A percentile compares a stretch with the other conserved stretches of the same genome.
phyloP scores from a whole-genome alignment of 169 alveolate genomes.

The Plasmodium sp. region DNA sequence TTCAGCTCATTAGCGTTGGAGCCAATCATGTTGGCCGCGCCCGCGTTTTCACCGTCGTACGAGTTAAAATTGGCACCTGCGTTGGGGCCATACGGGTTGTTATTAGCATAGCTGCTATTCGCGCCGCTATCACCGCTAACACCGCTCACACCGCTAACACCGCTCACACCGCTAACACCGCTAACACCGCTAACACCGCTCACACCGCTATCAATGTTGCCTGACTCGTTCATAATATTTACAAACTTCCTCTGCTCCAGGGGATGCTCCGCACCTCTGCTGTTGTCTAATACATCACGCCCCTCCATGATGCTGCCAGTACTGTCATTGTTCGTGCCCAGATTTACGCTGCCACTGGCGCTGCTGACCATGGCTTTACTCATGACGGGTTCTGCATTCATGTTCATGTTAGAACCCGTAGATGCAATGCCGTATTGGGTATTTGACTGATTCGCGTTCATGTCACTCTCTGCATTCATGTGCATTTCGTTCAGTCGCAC shows the following conservation, averaged over 20 bases:
- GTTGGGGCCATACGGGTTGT: conserved; percentile 11
- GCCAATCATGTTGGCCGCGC: conserved; percentile 5
- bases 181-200: not conserved
- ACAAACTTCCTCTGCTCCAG: conserved; percentile 12
- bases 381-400: not conserved
- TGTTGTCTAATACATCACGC: not conserved
- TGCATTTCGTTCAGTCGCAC: not conserved
- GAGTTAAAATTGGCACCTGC: conserved; percentile 6
- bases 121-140: not conserved
- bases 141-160: not conserved
- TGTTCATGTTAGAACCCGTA: not conserved
- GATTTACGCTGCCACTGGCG: not conserved
- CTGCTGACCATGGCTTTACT: not conserved
- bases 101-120: conserved; percentile 14
- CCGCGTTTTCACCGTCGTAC: conserved; percentile 15
- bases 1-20: not conserved
- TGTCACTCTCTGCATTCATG: not conserved
- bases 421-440: not conserved
- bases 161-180: not conserved
- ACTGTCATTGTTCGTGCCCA: not conserved
- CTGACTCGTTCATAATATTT: not conserved
- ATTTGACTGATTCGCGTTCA: not conserved
- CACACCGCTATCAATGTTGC: not conserved
- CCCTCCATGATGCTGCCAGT: not conserved
- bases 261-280: not conserved